Evolutionary conservation across 352 stramenopile genomes (phyloP).

Genomic region (Globisporangium recalcitrans): DNA sequence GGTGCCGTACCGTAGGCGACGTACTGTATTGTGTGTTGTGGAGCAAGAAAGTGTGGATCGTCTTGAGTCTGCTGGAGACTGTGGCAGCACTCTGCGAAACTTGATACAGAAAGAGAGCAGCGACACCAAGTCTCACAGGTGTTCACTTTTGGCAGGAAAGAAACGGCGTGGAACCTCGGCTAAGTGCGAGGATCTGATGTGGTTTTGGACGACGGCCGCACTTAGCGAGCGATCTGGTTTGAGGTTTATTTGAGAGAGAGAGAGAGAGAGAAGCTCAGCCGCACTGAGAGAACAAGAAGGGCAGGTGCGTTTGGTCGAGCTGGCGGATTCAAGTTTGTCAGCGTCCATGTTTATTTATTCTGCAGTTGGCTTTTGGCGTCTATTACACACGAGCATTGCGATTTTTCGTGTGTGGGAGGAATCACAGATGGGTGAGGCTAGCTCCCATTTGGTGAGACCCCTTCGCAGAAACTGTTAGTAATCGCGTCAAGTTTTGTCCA

Average conservation of each 20-base stretch:
- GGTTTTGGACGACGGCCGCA: background rate
- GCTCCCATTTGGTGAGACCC: background rate
- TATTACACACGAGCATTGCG: no score
- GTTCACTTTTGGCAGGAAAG: background rate
- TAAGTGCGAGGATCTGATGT: slow-evolving; percentile 8
- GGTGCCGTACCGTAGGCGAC: background rate
- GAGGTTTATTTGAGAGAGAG: background rate
- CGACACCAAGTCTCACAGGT: background rate
- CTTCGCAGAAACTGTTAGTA: background rate
- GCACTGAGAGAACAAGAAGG: background rate
- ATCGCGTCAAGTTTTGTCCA: slow-evolving; percentile 7
- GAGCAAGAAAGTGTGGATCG: background rate
- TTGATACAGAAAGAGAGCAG: background rate
- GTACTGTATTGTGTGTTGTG: background rate
- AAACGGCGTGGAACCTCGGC: background rate
- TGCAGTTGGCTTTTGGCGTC: no score
- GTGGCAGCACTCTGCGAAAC: background rate
- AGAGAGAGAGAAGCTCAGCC: background rate
- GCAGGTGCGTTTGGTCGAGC: background rate
- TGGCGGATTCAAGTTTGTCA: background rate
- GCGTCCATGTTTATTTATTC: no score
- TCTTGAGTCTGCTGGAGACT: background rate
- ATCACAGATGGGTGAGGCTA: background rate
- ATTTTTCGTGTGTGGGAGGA: background rate
- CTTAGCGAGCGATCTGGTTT: background rate